Conservation (phyloP, 2,329 filamentous ascomycete species). For the Sporothrix sp. region DNA sequence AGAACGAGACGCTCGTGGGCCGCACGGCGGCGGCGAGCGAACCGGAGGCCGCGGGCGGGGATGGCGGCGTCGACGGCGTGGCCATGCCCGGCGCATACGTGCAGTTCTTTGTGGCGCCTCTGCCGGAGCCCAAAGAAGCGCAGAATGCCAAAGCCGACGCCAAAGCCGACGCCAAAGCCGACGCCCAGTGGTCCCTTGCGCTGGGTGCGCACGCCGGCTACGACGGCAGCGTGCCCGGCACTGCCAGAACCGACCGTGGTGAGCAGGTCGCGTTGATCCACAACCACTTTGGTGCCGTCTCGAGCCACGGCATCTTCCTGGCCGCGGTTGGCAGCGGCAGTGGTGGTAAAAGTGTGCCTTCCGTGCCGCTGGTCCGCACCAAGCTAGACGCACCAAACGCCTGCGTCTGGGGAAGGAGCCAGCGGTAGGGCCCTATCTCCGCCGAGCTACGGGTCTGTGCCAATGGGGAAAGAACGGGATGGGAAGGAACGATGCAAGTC, state of each 20-base stretch:
- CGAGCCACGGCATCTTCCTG: constrained; percentile 51
- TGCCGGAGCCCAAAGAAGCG: neutral
- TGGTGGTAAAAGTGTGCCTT: neutral
- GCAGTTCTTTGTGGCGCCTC: constrained; percentile 48
- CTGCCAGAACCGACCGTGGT: neutral
- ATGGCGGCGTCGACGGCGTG: constrained; percentile 34
- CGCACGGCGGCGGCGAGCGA: neutral
- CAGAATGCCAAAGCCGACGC: neutral
- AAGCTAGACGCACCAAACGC: constrained; percentile 42
- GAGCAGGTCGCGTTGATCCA: constrained; percentile 17
- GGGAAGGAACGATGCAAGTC: too few relatives aligned
- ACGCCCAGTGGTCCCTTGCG: constrained; percentile 10
- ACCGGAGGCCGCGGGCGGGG: neutral
- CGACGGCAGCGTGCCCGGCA: neutral
- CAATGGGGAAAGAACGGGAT: neutral
- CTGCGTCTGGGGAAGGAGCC: constrained; percentile 17
- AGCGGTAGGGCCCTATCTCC: neutral
- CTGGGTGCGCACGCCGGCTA: constrained; percentile 13
- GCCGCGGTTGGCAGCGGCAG: constrained; percentile 18
- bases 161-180: neutral
- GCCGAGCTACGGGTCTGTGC: neutral
- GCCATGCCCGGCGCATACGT: constrained; percentile 55
- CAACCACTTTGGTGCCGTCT: constrained; percentile 52
- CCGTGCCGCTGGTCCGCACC: too few relatives aligned
- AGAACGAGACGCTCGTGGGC: constrained; percentile 21